Base-by-base conservation (phyloP, 495 filamentous ascomycete genomes). In the Jackrogersella minutella region DNA sequence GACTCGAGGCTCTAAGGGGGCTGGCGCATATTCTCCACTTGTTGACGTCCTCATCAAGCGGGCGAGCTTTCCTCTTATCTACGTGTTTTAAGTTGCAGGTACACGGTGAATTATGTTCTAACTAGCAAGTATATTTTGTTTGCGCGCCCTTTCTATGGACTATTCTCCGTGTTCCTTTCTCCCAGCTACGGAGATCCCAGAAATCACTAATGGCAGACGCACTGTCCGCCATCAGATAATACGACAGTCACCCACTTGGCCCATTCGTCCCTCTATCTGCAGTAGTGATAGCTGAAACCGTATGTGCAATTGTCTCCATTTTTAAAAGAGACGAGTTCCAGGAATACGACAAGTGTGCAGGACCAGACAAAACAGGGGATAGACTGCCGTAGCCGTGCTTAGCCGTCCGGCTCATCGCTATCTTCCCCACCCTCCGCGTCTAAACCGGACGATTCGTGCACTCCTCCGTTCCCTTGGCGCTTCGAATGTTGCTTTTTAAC, bases 301-400 rank as follows among this genome's bases (percentile, higher is more conserved):
- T 16, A 13, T 7, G 22, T 13, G 24, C 26, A 22, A 28, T 43
- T 16, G 14, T 2, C 16, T 39, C 31, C n/a, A 14, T 13, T 37
- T 16, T 11, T 26, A n/a, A 26, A 37, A 30, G 21, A 43, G 14
- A 60, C 31, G 66, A 56, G 62, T 63, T 43, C 44, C 26, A 54
- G 44, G n/a, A 41, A 43, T 37, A 24, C 36, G 19, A n/a, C n/a
- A 53, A 66, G 59, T 69, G 57, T 50, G 73, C 77, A 82, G 80
- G 81, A 83, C 81, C 80, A 84, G 82, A 71, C 76, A 34, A 81
- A n/a, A 80, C 78, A 82, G 80, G 80, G 81, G 77, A 75, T 80
- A 78, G 76, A 80, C 77, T 77, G 77, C 69, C 79, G 80, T 79
- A 76, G 69, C 74, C 70, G 34, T 44, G 47, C 74, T 73, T 74